These are phyloP conservation scores for Blumeriella jaapii DNA, from an alignment of 2,329 filamentous ascomycete species.

Conservation along the genomic window DNA sequence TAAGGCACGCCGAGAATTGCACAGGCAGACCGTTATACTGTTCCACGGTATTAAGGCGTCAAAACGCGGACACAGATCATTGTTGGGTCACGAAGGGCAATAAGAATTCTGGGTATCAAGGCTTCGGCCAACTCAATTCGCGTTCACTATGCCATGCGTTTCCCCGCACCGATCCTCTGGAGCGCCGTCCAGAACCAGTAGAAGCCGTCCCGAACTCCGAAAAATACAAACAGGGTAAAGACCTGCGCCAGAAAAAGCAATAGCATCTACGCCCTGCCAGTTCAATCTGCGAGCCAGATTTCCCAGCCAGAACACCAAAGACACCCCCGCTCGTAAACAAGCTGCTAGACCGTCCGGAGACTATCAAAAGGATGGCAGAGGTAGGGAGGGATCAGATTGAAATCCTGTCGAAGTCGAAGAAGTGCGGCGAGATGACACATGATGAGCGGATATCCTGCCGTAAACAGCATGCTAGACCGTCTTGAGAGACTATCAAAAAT, in stretches of 20 bases:
- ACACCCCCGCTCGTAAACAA: conserved; percentile 28
- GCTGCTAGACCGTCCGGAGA: conserved; percentile 28
- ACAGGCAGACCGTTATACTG: too few relatives aligned
- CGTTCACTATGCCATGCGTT: too few relatives aligned
- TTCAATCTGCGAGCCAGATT: conserved; percentile 18
- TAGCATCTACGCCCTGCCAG: conserved; percentile 3
- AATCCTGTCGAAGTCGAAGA: conserved; percentile 14
- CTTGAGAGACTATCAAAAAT: conserved; percentile 28
- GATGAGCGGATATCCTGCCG: conserved; percentile 27
- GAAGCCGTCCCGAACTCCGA: conserved; percentile 19
- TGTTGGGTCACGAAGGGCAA: too few relatives aligned
- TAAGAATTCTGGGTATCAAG: too few relatives aligned
- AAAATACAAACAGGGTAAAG: conserved; percentile 10
- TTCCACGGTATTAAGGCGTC: too few relatives aligned
- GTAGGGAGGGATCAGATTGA: conserved; percentile 18
- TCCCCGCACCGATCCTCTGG: too few relatives aligned
- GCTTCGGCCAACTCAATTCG: too few relatives aligned
- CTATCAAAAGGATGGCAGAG: conserved; percentile 27
- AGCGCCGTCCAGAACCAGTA: too few relatives aligned
- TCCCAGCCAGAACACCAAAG: conserved; percentile 12
- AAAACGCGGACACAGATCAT: too few relatives aligned
- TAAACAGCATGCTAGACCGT: conserved; percentile 30
- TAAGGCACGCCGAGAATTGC: too few relatives aligned
- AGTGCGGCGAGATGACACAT: conserved; percentile 10
- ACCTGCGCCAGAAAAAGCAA: conserved; percentile 7